Percentiles rank a stretch among this genome's conserved stretches.
These are phyloP conservation scores for Polygonum maritimum DNA, from an alignment of 148 eudicot species.

Conservation along the genomic window DNA sequence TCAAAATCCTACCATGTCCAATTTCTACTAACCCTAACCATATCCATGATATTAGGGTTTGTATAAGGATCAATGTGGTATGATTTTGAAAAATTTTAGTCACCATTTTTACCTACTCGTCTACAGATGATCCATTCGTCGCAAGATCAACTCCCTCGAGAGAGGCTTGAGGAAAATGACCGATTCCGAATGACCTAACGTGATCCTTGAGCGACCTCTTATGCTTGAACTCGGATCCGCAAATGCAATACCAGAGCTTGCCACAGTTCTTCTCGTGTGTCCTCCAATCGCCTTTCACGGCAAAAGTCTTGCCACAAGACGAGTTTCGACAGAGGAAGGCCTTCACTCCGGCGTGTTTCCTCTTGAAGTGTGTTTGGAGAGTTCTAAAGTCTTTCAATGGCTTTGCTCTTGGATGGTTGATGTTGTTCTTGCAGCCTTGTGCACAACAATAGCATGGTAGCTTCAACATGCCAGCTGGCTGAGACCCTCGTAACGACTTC, in stretches of 20 bases:
- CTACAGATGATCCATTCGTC: not conserved
- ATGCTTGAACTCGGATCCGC: conserved; percentile 73
- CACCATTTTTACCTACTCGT: not conserved
- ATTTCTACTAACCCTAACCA: not conserved
- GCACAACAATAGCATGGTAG: conserved; percentile 69
- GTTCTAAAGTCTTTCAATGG: conserved; percentile 66
- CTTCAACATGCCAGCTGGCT: conserved; percentile 64
- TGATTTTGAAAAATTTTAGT: not conserved
- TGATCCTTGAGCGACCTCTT: conserved; percentile 68
- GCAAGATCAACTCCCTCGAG: conserved; percentile 29
- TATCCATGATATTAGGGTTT: not conserved
- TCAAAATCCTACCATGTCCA: conserved; percentile 2
- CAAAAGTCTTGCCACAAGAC: conserved; percentile 43
- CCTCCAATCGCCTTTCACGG: conserved; percentile 71
- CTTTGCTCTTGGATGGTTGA: conserved; percentile 60
- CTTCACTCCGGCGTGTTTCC: conserved; percentile 51
- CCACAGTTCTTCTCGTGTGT: conserved; percentile 75
- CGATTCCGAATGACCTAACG: conserved; percentile 58
- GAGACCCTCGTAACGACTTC: conserved; percentile 49
- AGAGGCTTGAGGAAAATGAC: conserved; percentile 48
- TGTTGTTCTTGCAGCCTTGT: conserved; percentile 67
- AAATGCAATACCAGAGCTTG: conserved; percentile 60
- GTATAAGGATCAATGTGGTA: not conserved
- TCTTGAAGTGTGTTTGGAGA: conserved; percentile 69
- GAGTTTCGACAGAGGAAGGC: conserved; percentile 47